These are phyloP conservation scores for Ilyonectria mors-panacis DNA, from an alignment of 2,329 filamentous ascomycete genomes.

Conservation along the genomic window DNA sequence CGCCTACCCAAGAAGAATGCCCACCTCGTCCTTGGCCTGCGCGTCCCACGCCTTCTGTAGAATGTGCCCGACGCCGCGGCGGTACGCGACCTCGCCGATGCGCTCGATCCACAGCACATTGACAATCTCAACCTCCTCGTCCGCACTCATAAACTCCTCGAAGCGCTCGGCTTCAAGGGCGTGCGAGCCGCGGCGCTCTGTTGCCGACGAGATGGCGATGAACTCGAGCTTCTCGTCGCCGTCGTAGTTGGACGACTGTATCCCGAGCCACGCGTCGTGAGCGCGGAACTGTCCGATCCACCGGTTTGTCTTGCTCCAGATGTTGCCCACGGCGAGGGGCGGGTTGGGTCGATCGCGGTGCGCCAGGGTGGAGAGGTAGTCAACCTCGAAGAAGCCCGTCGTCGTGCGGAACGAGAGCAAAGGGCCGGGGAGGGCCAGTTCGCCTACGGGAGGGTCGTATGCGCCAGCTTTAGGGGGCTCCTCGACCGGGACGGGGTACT, in stretches of 20 bases:
- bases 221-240: constrained; percentile 62
- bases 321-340: constrained; percentile 60
- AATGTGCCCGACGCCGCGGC: constrained; percentile 61
- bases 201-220: constrained; percentile 58
- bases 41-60: constrained; percentile 58
- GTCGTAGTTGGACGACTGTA: constrained; percentile 63
- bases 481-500: constrained; percentile 59
- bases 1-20: constrained; percentile 58
- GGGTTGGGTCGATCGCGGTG: constrained; percentile 56
- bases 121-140: constrained; percentile 61
- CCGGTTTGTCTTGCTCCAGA: constrained; percentile 54
- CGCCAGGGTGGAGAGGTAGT: constrained; percentile 55
- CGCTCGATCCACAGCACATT: constrained; percentile 64
- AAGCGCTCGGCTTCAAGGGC: constrained; percentile 58
- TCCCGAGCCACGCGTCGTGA: constrained; percentile 62
- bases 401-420: constrained; percentile 59
- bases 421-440: constrained; percentile 55
- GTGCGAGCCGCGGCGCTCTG: constrained; percentile 59
- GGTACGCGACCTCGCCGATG: constrained; percentile 59
- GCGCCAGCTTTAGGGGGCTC: constrained; percentile 50
- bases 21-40: constrained; percentile 57
- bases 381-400: constrained; percentile 58
- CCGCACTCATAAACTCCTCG: constrained; percentile 58
- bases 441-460: constrained; percentile 50
- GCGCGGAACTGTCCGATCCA: constrained; percentile 61